Conservation (phyloP, 176 grass and related monocot species). For the Echinochloa phyllopogon region DNA sequence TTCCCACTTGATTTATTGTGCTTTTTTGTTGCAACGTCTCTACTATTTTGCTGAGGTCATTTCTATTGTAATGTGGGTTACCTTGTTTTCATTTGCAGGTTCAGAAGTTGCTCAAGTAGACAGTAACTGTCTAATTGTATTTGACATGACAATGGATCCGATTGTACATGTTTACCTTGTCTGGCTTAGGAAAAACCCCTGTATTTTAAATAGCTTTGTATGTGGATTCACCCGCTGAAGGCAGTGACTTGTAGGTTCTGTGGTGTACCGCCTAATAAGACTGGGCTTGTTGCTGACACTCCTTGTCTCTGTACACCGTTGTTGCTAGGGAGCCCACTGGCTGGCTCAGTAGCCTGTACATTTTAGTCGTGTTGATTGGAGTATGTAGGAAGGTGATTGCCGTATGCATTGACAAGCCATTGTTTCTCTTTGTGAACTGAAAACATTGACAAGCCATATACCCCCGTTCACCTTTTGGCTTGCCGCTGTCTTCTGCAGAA, state of each 20-base stretch:
- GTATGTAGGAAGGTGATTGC: conserved; percentile 42
- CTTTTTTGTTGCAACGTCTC: background rate
- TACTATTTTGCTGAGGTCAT: conserved; percentile 28
- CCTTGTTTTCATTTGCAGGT: conserved; percentile 51
- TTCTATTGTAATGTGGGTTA: conserved; percentile 16
- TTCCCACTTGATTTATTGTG: background rate
- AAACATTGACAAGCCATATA: conserved; percentile 34
- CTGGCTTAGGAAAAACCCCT: conserved; percentile 36
- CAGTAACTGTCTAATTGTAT: conserved; percentile 45
- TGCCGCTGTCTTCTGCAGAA: conserved; percentile 7
- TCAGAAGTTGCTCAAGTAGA: conserved; percentile 39
- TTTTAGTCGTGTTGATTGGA: conserved; percentile 46
- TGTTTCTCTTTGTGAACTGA: background rate
- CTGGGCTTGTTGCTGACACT: conserved; percentile 23
- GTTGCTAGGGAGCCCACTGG: conserved; percentile 37
- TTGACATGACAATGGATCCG: conserved; percentile 43
- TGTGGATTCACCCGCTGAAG: conserved; percentile 36
- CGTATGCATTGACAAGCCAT: conserved; percentile 10
- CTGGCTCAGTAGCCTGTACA: conserved; percentile 53
- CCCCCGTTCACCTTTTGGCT: background rate
- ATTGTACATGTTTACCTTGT: conserved; percentile 47
- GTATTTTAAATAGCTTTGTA: conserved; percentile 36
- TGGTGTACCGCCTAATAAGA: conserved; percentile 44
- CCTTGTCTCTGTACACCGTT: conserved; percentile 14
- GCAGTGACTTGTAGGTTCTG: conserved; percentile 36